phyloP scores from a whole-genome alignment of 2,329 filamentous ascomycete genomes.

The Diaporthe destruens region DNA sequence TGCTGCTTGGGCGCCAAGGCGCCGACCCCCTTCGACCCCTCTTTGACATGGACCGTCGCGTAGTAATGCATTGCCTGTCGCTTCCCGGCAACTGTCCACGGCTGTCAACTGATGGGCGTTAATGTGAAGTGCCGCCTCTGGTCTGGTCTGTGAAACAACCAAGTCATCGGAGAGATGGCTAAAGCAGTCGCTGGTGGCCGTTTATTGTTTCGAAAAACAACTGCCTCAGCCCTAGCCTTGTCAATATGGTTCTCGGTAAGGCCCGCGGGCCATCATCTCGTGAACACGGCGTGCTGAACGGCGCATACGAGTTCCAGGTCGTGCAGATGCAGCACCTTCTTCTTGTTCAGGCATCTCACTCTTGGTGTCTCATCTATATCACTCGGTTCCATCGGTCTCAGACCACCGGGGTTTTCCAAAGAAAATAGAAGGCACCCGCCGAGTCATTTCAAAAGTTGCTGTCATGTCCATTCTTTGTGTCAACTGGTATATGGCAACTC shows the following conservation, averaged over 20 bases:
- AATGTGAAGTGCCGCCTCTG: constrained; percentile 17
- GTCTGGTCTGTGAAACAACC: constrained; percentile 26
- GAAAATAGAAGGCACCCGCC: neutral
- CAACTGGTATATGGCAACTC: neutral
- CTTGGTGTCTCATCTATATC: constrained; percentile 6
- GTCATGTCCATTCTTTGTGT: neutral
- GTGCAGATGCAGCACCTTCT: neutral
- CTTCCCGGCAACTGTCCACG: neutral
- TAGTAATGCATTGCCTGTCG: neutral
- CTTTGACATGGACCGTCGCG: constrained; percentile 9
- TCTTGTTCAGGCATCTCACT: constrained; percentile 8
- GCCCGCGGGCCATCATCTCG: neutral
- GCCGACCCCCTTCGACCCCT: neutral
- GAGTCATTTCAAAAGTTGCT: neutral
- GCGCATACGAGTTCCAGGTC: neutral
- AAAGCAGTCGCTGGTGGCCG: constrained; percentile 8
- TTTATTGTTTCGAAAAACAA: constrained; percentile 27
- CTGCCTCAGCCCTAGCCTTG: constrained; percentile 25
- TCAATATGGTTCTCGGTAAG: constrained; percentile 26
- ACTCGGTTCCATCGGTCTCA: neutral
- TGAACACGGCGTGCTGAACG: constrained; percentile 3
- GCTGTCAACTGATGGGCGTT: neutral
- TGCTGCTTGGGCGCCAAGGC: constrained; percentile 7
- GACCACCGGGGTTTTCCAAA: neutral
- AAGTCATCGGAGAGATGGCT: neutral